Percentiles rank a stretch among this genome's conserved stretches.
phyloP scores from a whole-genome alignment of 805 yeast species.

The Monosporozyma unispora region DNA sequence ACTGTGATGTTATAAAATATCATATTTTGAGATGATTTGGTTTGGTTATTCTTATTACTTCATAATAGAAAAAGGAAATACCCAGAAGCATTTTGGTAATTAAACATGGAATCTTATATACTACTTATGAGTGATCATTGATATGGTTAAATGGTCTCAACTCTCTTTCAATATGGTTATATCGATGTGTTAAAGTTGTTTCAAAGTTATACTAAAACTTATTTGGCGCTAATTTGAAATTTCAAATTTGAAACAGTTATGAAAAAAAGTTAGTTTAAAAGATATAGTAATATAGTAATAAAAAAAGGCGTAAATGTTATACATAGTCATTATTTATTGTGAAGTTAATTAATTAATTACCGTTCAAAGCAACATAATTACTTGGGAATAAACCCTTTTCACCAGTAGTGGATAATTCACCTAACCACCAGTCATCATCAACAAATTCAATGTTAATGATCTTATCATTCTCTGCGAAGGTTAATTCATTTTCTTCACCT shows the following conservation, averaged over 20 bases:
- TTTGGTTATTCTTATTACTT: neutral
- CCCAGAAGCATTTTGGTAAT: too few relatives aligned
- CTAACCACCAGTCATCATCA: conserved; percentile 97
- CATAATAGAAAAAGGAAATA: too few relatives aligned
- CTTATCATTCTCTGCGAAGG: conserved; percentile 73
- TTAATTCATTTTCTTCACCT: conserved; percentile 83
- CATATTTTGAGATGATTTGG: neutral
- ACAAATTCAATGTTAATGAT: conserved; percentile 79
- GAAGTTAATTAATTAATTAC: neutral
- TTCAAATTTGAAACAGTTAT: neutral
- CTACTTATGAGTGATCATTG: too few relatives aligned
- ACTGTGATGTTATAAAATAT: neutral
- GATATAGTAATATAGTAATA: neutral
- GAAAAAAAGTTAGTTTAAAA: neutral
- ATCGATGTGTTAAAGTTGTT: neutral
- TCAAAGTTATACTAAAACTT: neutral
- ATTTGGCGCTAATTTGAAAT: neutral
- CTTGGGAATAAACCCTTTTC: conserved; percentile 86
- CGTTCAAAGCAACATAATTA: conserved; percentile 54
- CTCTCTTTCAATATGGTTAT: neutral
- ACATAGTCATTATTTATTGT: neutral
- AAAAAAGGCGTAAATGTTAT: neutral
- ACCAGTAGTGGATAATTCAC: conserved; percentile 56
- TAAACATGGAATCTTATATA: too few relatives aligned
- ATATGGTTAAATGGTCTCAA: too few relatives aligned